Evolutionary conservation across 148 eudicot species (phyloP).

Genomic region (Hydrangea macrophylla): DNA sequence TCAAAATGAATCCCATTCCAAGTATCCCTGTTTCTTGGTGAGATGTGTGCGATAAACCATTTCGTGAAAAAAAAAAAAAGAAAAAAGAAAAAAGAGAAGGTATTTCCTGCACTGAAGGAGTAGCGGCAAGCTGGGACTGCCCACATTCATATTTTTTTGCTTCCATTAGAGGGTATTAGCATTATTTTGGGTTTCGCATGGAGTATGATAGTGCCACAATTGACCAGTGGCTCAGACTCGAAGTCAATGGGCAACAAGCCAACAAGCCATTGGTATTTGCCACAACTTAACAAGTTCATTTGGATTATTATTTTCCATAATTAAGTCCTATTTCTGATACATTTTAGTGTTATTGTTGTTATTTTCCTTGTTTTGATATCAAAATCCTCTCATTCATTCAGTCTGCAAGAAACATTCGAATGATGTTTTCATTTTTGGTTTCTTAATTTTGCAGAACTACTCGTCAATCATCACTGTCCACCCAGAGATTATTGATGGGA

Average conservation of each 20-base stretch:
- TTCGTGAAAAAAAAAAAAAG: too few relatives aligned
- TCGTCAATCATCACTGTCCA: slow-evolving; percentile 67
- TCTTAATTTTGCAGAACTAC: slow-evolving; percentile 54
- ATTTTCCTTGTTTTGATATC: background rate
- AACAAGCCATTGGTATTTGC: background rate
- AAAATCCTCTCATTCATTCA: background rate
- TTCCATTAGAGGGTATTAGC: background rate
- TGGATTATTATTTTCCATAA: background rate
- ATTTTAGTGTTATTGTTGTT: background rate
- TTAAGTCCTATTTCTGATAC: background rate
- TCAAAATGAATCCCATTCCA: background rate
- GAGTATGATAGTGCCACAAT: background rate
- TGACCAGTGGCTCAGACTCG: background rate
- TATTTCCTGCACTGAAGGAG: too few relatives aligned
- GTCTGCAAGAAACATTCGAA: background rate
- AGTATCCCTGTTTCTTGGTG: background rate
- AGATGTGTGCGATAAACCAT: background rate
- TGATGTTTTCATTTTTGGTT: background rate
- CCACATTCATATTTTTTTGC: background rate
- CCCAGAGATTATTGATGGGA: slow-evolving; percentile 58
- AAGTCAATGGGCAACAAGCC: background rate
- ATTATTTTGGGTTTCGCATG: background rate
- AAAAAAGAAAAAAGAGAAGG: too few relatives aligned
- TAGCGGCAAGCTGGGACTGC: background rate
- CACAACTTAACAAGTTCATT: background rate